Conservation (phyloP, 2,329 filamentous ascomycete genomes). For the Lasiodiplodia sp. region DNA sequence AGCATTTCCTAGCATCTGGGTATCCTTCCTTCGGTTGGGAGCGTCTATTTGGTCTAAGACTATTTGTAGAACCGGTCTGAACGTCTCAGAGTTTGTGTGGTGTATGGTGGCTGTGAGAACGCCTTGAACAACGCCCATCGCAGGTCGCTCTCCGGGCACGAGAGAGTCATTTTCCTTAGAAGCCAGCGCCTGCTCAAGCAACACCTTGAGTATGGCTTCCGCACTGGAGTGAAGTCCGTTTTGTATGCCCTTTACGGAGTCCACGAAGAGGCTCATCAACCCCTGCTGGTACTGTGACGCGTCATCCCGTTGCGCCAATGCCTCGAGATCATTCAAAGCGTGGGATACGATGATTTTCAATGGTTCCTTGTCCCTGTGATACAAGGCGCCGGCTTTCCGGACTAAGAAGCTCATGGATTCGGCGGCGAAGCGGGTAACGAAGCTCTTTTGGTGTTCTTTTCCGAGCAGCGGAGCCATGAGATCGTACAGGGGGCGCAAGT, state of each 20-base stretch:
- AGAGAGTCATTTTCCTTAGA: constrained; percentile 33
- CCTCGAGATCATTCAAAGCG: constrained; percentile 72
- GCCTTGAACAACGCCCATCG: constrained; percentile 72
- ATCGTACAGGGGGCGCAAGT: constrained; percentile 83
- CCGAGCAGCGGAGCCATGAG: constrained; percentile 86
- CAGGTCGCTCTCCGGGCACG: constrained; percentile 55
- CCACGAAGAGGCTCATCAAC: constrained; percentile 89
- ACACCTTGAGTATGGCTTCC: constrained; percentile 58
- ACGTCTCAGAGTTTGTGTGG: constrained; percentile 77
- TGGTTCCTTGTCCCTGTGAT: constrained; percentile 74
- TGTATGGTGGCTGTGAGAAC: constrained; percentile 84
- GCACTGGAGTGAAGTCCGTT: constrained; percentile 65
- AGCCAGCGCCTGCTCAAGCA: constrained; percentile 50
- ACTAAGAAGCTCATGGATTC: constrained; percentile 95
- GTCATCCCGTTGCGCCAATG: constrained; percentile 61
- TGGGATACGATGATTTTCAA: constrained; percentile 75
- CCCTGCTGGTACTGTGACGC: constrained; percentile 81
- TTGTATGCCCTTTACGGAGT: constrained; percentile 73
- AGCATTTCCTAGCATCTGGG: constrained; percentile 35
- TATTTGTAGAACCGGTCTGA: constrained; percentile 70
- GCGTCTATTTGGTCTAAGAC: constrained; percentile 49
- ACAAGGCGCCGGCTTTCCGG: constrained; percentile 82
- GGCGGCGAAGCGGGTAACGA: constrained; percentile 90
- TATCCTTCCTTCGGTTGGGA: neutral
- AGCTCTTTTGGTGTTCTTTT: constrained; percentile 79